phyloP scores from a whole-genome alignment of 257 asterid genomes.

The Cynanchum wilfordii region DNA sequence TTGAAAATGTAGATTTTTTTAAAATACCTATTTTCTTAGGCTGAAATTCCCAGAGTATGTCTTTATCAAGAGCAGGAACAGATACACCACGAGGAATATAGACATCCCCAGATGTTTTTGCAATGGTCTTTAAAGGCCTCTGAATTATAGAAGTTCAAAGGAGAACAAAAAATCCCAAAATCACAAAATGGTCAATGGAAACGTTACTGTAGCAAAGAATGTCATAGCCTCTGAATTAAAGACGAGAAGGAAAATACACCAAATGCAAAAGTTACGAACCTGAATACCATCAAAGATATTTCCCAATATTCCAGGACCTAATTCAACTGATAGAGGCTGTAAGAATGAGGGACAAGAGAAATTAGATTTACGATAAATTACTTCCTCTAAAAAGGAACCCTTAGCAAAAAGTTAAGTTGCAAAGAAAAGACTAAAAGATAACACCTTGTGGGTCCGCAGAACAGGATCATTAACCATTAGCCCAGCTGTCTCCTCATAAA shows the following conservation, averaged over 20 bases:
- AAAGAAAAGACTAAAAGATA: constrained; percentile 1
- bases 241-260: neutral
- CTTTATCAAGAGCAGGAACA: constrained; percentile 98
- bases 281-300: constrained; percentile 96
- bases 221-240: neutral
- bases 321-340: constrained; percentile 94
- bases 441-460: constrained; percentile 92
- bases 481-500: constrained; percentile 98
- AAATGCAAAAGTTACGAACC: constrained; percentile 33
- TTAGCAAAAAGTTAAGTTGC: neutral
- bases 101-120: constrained; percentile 92
- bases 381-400: neutral
- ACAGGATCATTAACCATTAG: constrained; percentile 94
- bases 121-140: constrained; percentile 99
- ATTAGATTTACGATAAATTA: neutral
- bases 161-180: neutral
- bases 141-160: constrained; percentile 30
- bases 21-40: constrained; percentile 79
- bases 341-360: constrained; percentile 6
- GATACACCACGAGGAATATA: constrained; percentile 99
- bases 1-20: neutral
- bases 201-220: neutral
- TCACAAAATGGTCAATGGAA: neutral
- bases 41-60: constrained; percentile 88
- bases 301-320: constrained; percentile 97